Evolutionary conservation across 2,329 filamentous ascomycete species (phyloP).

Genomic region (Fusarium secorum): DNA sequence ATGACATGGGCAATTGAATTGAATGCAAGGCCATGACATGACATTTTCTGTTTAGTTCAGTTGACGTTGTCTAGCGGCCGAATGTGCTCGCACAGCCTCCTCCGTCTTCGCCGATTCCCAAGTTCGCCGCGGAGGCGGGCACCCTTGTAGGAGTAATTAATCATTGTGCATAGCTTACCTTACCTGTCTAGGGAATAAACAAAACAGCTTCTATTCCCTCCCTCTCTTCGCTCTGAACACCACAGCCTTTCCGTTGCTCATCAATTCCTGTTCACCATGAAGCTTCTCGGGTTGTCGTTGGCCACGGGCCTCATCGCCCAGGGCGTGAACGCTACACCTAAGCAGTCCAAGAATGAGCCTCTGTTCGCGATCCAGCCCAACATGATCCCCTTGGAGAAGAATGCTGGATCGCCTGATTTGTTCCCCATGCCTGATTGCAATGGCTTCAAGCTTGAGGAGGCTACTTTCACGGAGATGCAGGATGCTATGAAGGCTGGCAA

Average conservation of each 20-base stretch:
- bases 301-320: slow-evolving; percentile 35
- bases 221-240: not conserved
- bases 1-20: not conserved
- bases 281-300: slow-evolving; percentile 31
- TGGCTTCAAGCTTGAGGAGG: slow-evolving; percentile 70
- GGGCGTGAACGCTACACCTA: slow-evolving; percentile 16
- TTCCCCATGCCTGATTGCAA: slow-evolving; percentile 72
- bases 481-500: slow-evolving; percentile 60
- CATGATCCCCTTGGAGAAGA: slow-evolving; percentile 47
- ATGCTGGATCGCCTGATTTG: slow-evolving; percentile 48
- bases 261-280: slow-evolving; percentile 25
- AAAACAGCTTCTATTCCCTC: slow-evolving; percentile 7
- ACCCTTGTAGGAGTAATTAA: not conserved
- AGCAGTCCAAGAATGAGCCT: slow-evolving; percentile 9
- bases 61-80: not conserved
- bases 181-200: slow-evolving; percentile 5
- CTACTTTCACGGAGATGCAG: slow-evolving; percentile 74
- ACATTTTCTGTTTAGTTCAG: not conserved
- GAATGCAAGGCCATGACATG: not conserved
- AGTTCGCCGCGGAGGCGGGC: not conserved
- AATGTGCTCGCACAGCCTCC: not conserved
- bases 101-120: not conserved
- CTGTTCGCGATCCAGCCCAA: slow-evolving; percentile 39
- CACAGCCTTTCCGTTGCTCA: not conserved
- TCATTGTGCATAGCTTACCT: not conserved